phyloP scores from a whole-genome alignment of 2,329 filamentous ascomycete genomes.

The Aspergillus sojae region DNA sequence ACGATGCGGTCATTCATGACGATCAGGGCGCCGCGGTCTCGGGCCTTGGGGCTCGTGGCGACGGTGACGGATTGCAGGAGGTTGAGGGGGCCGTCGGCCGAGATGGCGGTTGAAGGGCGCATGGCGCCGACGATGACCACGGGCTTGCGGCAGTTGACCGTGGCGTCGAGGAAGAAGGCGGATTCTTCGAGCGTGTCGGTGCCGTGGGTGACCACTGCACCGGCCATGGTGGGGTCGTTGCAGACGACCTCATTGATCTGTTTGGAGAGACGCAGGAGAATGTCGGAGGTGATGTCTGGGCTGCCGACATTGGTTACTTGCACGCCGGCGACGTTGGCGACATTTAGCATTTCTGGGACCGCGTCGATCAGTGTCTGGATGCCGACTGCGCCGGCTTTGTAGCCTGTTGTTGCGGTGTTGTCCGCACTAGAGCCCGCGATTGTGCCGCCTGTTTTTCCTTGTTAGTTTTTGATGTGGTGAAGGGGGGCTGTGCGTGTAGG shows the following conservation, averaged over 20 bases:
- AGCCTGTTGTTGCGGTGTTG: constrained; percentile 31
- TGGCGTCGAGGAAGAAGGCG: constrained; percentile 64
- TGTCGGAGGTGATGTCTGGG: constrained; percentile 25
- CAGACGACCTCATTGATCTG: constrained; percentile 25
- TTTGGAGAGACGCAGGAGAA: constrained; percentile 27
- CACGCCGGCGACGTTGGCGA: constrained; percentile 31
- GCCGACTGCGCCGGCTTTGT: constrained; percentile 27
- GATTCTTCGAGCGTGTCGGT: constrained; percentile 68
- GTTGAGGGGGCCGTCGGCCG: constrained; percentile 66
- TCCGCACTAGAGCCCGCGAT: constrained; percentile 29
- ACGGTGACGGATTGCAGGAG: constrained; percentile 63
- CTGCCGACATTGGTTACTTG: constrained; percentile 33
- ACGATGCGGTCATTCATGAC: constrained; percentile 65
- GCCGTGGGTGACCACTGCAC: constrained; percentile 59
- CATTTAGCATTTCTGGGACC: constrained; percentile 28
- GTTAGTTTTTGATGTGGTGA: neutral
- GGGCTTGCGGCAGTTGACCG: constrained; percentile 60
- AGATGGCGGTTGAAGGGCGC: constrained; percentile 64
- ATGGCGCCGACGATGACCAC: constrained; percentile 65
- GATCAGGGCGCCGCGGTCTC: constrained; percentile 60
- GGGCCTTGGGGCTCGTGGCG: constrained; percentile 51
- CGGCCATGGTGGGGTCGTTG: constrained; percentile 26
- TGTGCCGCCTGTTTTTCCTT: constrained; percentile 23
- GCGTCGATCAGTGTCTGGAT: constrained; percentile 28
- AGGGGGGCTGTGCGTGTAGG: too few relatives aligned